phyloP scores from a whole-genome alignment of 2,329 filamentous ascomycete species.

The Cercospora beticola region DNA sequence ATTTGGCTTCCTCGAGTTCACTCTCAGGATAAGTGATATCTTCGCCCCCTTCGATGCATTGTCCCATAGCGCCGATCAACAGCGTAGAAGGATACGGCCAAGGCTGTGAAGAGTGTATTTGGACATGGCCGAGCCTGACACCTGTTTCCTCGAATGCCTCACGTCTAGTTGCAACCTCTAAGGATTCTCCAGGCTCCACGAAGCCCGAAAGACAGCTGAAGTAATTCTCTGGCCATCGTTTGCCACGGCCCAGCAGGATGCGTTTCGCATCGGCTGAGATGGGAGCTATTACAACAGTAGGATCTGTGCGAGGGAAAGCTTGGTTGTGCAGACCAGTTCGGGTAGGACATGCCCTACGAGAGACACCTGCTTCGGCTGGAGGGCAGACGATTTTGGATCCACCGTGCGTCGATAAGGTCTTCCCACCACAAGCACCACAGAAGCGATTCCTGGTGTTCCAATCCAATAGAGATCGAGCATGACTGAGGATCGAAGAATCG shows the following conservation, averaged over 20 bases:
- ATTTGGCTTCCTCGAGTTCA: conserved; percentile 28
- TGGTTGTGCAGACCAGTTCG: conserved; percentile 29
- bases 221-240: conserved; percentile 29
- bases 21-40: conserved; percentile 29
- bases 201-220: conserved; percentile 56
- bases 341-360: conserved; percentile 23
- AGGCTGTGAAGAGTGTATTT: conserved; percentile 80
- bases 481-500: conserved; percentile 26
- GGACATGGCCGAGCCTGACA: conserved; percentile 71
- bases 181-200: conserved; percentile 78
- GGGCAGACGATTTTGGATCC: conserved; percentile 29
- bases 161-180: conserved; percentile 78
- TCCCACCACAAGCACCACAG: conserved; percentile 26
- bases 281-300: conserved; percentile 27
- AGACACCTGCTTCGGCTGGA: conserved; percentile 24
- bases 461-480: conserved; percentile 26
- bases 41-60: conserved; percentile 25
- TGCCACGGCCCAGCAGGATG: conserved; percentile 25
- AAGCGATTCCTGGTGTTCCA: conserved; percentile 26
- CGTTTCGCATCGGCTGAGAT: conserved; percentile 26
- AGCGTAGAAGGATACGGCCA: conserved; percentile 84
- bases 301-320: conserved; percentile 28
- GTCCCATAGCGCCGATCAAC: conserved; percentile 63
- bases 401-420: conserved; percentile 25
- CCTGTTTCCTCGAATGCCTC: conserved; percentile 88